phyloP scores from a whole-genome alignment of 306 rosid genomes.

The Corylus avellana region DNA sequence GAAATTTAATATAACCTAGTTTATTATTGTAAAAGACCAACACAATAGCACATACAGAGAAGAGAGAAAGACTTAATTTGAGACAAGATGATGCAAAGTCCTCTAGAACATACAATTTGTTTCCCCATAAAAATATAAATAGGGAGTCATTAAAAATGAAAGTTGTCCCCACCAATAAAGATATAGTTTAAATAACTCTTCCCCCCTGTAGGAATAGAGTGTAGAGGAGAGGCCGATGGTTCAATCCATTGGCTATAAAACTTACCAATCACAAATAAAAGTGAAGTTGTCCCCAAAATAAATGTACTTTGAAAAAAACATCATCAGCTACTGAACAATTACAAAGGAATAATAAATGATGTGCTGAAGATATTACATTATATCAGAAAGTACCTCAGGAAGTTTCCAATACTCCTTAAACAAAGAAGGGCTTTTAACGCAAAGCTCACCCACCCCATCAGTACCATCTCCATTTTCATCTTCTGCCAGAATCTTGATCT shows the following conservation, averaged over 20 bases:
- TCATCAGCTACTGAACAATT: not conserved
- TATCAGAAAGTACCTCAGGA: slow-evolving; percentile 64
- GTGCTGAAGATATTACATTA: slow-evolving; percentile 4
- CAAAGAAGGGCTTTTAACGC: slow-evolving; percentile 73
- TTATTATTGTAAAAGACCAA: not conserved
- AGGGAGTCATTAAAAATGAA: not conserved
- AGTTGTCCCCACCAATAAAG: not conserved
- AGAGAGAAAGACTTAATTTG: not conserved
- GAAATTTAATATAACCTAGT: not conserved
- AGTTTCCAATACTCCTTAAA: slow-evolving; percentile 91
- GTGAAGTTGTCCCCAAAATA: not conserved
- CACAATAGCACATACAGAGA: not conserved
- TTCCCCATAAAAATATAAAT: not conserved
- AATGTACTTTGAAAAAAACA: not conserved
- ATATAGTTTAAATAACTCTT: not conserved
- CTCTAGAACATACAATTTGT: not conserved
- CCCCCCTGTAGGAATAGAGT: not conserved
- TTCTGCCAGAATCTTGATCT: slow-evolving; percentile 71
- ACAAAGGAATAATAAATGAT: not conserved
- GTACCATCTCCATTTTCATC: slow-evolving; percentile 37
- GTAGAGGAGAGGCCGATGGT: not conserved
- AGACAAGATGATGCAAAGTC: not conserved
- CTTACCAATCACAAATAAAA: not conserved
- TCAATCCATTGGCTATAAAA: not conserved
- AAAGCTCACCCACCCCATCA: slow-evolving; percentile 69